Base-by-base conservation (phyloP, 768 basidiomycete genomes). In the Tricholoma flavovirens region DNA sequence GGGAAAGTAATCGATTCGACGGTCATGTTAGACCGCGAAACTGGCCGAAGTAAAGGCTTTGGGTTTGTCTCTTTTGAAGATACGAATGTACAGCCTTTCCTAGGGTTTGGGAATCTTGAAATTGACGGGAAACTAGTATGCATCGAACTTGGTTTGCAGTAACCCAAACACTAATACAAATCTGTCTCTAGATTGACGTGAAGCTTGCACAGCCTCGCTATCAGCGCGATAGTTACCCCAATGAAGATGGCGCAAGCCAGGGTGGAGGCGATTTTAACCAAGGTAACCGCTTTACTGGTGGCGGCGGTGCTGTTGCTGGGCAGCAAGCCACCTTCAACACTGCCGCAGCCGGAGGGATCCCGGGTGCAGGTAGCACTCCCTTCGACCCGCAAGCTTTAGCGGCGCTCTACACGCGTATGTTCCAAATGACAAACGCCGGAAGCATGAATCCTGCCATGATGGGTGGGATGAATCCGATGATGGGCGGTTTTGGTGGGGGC, bases 11-110 rank as follows among this genome's bases (percentile, higher is more conserved):
- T 97, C 64, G 96, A 99, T 69, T 94, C 96, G 45, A 98, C 96
- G 1, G 93, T 99, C 62, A 99, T 98, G 97, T 80, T 97, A 62
- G 97, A 99, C 72, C 87, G 93, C 43, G 94, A 98, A 71, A 94
- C 93, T 3, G 89, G 90, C 22, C 75, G 93, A 49, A 94, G 91
- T 73, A 97, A 98, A 70, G 97, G 97, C 11, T 99, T 99, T 61
- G 97, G 95, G 0, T 99, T 99, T 67, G 92, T 98, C 10, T 96
- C 93, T 0, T 96, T 98, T 66, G 89, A 94, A 67, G 88, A 92
- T 59, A 88, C 87, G n/a, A 84, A 88, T 61, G 91, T 95, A 19
- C 88, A 93, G 58, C 87, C 87, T 35, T 89, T 94, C 68, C 83
- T 99, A 49, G 89, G 87, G 1, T 87, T 90, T 51, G 90, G 91